phyloP scores from a whole-genome alignment of 2,329 filamentous ascomycete species.

The Trichophyton mentagrophytes region DNA sequence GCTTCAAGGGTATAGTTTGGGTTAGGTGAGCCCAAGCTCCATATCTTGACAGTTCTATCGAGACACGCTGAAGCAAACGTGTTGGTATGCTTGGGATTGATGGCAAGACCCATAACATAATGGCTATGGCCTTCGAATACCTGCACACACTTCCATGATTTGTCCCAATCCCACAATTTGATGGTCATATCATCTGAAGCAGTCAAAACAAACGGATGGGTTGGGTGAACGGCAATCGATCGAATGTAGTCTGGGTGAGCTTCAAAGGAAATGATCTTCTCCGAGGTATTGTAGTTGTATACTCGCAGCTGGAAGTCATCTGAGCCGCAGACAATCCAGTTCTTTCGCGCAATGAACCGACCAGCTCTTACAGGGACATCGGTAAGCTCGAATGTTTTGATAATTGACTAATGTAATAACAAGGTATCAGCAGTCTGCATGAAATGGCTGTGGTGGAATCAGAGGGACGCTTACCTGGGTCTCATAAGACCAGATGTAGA shows the following conservation, averaged over 20 bases:
- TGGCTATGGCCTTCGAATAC: constrained; percentile 93
- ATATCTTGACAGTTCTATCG: constrained; percentile 94
- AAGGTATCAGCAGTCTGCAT: constrained; percentile 1
- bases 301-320: constrained; percentile 83
- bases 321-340: constrained; percentile 94
- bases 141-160: constrained; percentile 93
- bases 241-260: constrained; percentile 98
- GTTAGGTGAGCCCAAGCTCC: constrained; percentile 85
- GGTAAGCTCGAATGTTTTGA: constrained; percentile 98
- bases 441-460: neutral
- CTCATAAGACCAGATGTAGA: constrained; percentile 98
- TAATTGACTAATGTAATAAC: constrained; percentile 51
- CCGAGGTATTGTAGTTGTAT: constrained; percentile 98
- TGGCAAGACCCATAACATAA: constrained; percentile 92
- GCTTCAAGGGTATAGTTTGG: constrained; percentile 95
- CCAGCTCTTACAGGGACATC: constrained; percentile 96
- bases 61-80: constrained; percentile 88
- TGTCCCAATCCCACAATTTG: constrained; percentile 98
- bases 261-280: constrained; percentile 95
- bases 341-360: constrained; percentile 93
- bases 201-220: constrained; percentile 88
- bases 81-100: constrained; percentile 96
- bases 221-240: constrained; percentile 88
- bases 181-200: constrained; percentile 98
- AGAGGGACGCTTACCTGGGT: constrained; percentile 47